Conservation (phyloP, 2,329 filamentous ascomycete species). For the Scytalidium lignicola region DNA sequence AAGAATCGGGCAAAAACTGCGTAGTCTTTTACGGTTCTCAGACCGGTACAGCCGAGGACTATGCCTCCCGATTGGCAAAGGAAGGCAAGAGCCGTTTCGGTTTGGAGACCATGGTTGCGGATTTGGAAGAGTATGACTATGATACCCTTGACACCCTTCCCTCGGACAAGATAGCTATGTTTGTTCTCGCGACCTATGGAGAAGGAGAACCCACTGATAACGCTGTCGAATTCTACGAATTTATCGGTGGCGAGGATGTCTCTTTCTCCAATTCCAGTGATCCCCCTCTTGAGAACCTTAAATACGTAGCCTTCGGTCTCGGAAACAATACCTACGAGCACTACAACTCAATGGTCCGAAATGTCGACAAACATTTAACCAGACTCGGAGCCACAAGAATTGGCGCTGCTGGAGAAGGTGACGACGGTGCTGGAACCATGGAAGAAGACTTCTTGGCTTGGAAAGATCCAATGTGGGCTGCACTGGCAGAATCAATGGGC, state of each 20-base stretch:
- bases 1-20: constrained; percentile 93
- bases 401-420: constrained; percentile 86
- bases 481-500: constrained; percentile 74
- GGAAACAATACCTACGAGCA: constrained; percentile 99
- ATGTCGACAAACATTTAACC: constrained; percentile 74
- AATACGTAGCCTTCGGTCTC: constrained; percentile 91
- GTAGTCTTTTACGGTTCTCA: constrained; percentile 98
- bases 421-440: constrained; percentile 98
- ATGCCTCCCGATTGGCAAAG: constrained; percentile 92
- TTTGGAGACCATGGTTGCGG: constrained; percentile 95
- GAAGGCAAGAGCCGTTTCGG: constrained; percentile 96
- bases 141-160: constrained; percentile 88
- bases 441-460: constrained; percentile 98
- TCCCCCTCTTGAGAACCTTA: constrained; percentile 73
- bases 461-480: constrained; percentile 99
- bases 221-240: constrained; percentile 98
- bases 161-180: constrained; percentile 87
- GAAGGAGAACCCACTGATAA: constrained; percentile 99
- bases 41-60: constrained; percentile 97
- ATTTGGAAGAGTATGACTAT: constrained; percentile 96
- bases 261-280: constrained; percentile 73
- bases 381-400: constrained; percentile 82
- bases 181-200: constrained; percentile 94
- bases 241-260: constrained; percentile 76
- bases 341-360: constrained; percentile 98